A percentile compares a stretch with the other conserved stretches of the same genome.
phyloP scores from a whole-genome alignment of 345 rosid species.

The Citrus reticulata region DNA sequence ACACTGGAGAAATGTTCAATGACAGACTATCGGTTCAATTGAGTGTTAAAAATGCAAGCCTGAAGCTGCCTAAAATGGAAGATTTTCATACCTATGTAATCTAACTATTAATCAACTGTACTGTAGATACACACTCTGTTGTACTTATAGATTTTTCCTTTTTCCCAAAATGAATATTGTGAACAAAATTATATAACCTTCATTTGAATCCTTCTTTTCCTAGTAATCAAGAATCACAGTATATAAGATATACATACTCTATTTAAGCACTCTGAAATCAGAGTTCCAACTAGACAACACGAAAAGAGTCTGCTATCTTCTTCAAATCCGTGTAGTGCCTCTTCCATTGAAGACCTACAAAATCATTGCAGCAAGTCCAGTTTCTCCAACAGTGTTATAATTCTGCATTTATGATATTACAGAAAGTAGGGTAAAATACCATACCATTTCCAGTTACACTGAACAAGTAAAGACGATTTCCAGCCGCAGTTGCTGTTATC shows the following conservation, averaged over 20 bases:
- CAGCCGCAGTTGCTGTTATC: slow-evolving; percentile 95
- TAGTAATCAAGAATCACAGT: not conserved
- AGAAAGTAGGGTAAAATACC: not conserved
- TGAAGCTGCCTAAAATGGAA: not conserved
- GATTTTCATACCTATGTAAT: not conserved
- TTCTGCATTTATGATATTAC: not conserved
- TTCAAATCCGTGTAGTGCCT: slow-evolving; percentile 86
- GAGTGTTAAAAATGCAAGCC: not conserved
- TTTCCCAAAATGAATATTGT: not conserved
- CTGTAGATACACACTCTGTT: not conserved
- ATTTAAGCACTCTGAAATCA: not conserved
- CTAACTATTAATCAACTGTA: not conserved
- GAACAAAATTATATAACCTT: not conserved
- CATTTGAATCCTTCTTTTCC: not conserved
- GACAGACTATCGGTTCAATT: not conserved
- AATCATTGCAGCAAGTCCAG: not conserved
- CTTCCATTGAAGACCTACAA: slow-evolving; percentile 92
- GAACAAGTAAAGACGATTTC: slow-evolving; percentile 87
- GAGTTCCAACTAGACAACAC: slow-evolving; percentile 45
- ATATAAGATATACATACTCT: not conserved
- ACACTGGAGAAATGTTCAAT: not conserved
- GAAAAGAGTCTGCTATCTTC: slow-evolving; percentile 84
- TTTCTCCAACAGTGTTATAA: not conserved
- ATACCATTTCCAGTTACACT: slow-evolving; percentile 69
- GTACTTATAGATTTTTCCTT: not conserved